Conservation (phyloP, 2,329 filamentous ascomycete species). For the Phialocephala subalpina region DNA sequence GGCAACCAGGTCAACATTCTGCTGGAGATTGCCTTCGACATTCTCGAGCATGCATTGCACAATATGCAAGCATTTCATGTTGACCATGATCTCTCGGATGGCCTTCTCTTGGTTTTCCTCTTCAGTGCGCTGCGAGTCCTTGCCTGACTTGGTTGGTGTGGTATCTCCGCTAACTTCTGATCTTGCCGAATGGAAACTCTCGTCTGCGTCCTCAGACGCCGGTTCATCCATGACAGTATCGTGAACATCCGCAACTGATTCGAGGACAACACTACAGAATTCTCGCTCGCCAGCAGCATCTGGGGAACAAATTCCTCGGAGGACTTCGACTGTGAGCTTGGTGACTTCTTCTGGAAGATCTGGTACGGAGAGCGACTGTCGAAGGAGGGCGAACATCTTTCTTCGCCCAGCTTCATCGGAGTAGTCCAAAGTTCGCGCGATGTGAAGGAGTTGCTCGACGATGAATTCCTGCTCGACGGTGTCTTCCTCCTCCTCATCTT, state of each 20-base stretch:
- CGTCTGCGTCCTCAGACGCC: slow-evolving; percentile 66
- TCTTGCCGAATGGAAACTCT: slow-evolving; percentile 92
- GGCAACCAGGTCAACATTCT: slow-evolving; percentile 91
- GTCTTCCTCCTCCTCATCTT: slow-evolving; percentile 78
- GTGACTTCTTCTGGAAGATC: slow-evolving; percentile 93
- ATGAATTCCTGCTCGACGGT: slow-evolving; percentile 93
- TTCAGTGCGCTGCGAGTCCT: slow-evolving; percentile 57
- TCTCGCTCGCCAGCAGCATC: slow-evolving; percentile 79
- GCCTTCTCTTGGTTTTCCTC: slow-evolving; percentile 78
- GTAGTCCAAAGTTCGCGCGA: slow-evolving; percentile 91
- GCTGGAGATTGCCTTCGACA: slow-evolving; percentile 84
- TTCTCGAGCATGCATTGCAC: slow-evolving; percentile 98
- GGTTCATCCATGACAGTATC: slow-evolving; percentile 84
- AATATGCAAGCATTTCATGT: slow-evolving; percentile 98
- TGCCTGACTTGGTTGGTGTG: slow-evolving; percentile 54
- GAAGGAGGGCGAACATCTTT: slow-evolving; percentile 93
- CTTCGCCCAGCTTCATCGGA: slow-evolving; percentile 95
- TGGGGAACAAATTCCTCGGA: slow-evolving; percentile 83
- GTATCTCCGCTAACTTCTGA: slow-evolving; percentile 80
- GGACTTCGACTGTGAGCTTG: slow-evolving; percentile 82
- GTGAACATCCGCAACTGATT: slow-evolving; percentile 95
- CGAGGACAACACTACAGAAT: slow-evolving; percentile 85
- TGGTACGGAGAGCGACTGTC: slow-evolving; percentile 84
- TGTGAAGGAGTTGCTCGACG: slow-evolving; percentile 92
- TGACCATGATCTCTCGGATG: slow-evolving; percentile 91